Percentiles rank a stretch among this genome's conserved stretches.
phyloP scores from a whole-genome alignment of 352 stramenopile species.

The Phytophthora litchii region DNA sequence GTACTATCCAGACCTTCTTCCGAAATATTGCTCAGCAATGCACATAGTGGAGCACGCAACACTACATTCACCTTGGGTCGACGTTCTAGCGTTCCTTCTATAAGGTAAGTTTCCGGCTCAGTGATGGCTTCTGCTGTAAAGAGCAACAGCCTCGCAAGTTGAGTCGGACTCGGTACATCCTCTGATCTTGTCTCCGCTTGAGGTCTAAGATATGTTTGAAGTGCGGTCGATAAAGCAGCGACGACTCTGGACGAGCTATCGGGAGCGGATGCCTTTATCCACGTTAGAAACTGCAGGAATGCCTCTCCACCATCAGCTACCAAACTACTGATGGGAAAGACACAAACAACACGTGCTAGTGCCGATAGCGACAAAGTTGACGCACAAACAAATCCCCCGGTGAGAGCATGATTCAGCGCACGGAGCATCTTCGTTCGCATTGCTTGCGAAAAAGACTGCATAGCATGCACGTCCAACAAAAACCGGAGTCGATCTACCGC shows the following conservation, averaged over 20 bases:
- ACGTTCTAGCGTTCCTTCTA: constrained; percentile 3
- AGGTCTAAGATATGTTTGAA: constrained; percentile 24
- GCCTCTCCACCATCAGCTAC: constrained; percentile 30
- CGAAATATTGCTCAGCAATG: constrained; percentile 6
- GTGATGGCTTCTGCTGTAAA: constrained; percentile 39
- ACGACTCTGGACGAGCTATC: constrained; percentile 14
- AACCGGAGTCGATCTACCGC: constrained; percentile 65
- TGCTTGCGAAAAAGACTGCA: constrained; percentile 75
- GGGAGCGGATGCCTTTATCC: constrained; percentile 27
- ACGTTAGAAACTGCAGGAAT: constrained; percentile 36
- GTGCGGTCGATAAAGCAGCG: constrained; percentile 13
- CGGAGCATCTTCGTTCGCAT: constrained; percentile 61
- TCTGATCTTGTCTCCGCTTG: constrained; percentile 9
- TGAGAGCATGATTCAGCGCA: constrained; percentile 57
- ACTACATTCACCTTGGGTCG: neutral
- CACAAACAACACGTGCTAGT: constrained; percentile 51
- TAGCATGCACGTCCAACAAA: constrained; percentile 75
- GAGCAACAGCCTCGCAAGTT: constrained; percentile 54
- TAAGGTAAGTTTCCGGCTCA: neutral
- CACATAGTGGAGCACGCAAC: constrained; percentile 8
- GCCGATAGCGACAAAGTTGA: constrained; percentile 41
- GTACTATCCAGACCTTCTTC: constrained; percentile 17
- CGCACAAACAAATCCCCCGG: constrained; percentile 51
- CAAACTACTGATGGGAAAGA: constrained; percentile 58
- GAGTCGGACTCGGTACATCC: constrained; percentile 25